Conservation (phyloP, 208 protist genomes). For the Naegleria fowleri region DNA sequence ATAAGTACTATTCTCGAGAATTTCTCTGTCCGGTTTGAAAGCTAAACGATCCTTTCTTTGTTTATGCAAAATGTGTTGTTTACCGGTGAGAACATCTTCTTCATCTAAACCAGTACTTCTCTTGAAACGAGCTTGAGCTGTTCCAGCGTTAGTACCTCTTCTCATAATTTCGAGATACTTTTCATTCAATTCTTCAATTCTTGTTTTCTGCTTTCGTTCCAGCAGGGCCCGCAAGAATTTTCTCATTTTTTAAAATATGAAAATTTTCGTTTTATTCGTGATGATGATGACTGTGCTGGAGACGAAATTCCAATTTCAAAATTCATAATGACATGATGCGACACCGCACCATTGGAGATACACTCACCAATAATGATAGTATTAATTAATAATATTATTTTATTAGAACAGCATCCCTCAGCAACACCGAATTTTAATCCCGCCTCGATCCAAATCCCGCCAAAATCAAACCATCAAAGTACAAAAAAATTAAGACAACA, state of each 20-base stretch:
- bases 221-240: background rate
- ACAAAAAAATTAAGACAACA: background rate
- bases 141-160: background rate
- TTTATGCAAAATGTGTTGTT: background rate
- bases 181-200: background rate
- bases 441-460: too few species aligned
- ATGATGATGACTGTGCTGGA: background rate
- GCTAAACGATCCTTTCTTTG: constrained; percentile 5
- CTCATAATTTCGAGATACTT: background rate
- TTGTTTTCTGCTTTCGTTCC: background rate
- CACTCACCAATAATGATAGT: too few species aligned
- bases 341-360: too few species aligned
- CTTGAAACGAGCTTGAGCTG: background rate
- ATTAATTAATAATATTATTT: too few species aligned
- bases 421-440: too few species aligned
- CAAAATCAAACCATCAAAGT: background rate
- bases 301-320: too few species aligned
- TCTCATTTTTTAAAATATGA: background rate
- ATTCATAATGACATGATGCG: too few species aligned
- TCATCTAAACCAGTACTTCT: background rate
- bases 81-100: background rate
- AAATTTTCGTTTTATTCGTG: background rate
- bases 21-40: constrained; percentile 13
- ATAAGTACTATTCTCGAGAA: background rate
- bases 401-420: too few species aligned